Evolutionary conservation across 2,329 filamentous ascomycete species (phyloP), one percentile per base, ranked within the genome.

Genomic region (Aspergillus carbonarius): DNA sequence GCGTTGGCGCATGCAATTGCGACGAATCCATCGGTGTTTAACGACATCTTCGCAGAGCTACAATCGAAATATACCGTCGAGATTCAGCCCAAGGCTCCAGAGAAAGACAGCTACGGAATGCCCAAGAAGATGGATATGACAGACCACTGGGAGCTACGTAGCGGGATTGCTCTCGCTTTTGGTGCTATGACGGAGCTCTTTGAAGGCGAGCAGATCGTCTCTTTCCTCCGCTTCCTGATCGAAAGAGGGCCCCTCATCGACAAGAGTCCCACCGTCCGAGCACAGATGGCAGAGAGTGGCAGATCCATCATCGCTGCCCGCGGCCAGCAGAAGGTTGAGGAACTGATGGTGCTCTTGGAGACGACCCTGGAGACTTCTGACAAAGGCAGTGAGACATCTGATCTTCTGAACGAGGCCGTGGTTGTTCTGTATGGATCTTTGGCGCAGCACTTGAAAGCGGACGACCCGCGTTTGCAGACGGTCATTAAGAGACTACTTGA

Each of bases 341-440:
- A 89, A 64, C 80, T 99, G 55, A 99, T 99, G 93, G 86, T 89
- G 68, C 87, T 93, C 13, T 96, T 98, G 70, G 95, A 99, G 74
- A 84, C 83, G 23, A 92, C 91, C 0, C 81, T 99, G n/a, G 92
- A 93, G 70, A 88, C 87, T 2, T 90, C 92, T 2, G 91, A 95
- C 73, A 91, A 89, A 71, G 89, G 87, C 58, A 92, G 88, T 0
- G 87, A 93, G 65, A 86, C 88, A 55, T 88, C 91, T 17, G 96
- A 99, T 74, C 86, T 92, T 60, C 90, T 98, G 63, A 97, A 97
- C 67, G 95, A 99, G 77, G 95, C 96, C 17, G 93, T 99, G 54
- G 93, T 99, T 66, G 95, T 99, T 67, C 89, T 99, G 73, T 99
- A 99, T 68, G 95, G 95, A 72, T 93, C 96, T 53, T 80, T 99